Base-by-base conservation (phyloP, 2,329 filamentous ascomycete species). In the Ilyonectria destructans region DNA sequence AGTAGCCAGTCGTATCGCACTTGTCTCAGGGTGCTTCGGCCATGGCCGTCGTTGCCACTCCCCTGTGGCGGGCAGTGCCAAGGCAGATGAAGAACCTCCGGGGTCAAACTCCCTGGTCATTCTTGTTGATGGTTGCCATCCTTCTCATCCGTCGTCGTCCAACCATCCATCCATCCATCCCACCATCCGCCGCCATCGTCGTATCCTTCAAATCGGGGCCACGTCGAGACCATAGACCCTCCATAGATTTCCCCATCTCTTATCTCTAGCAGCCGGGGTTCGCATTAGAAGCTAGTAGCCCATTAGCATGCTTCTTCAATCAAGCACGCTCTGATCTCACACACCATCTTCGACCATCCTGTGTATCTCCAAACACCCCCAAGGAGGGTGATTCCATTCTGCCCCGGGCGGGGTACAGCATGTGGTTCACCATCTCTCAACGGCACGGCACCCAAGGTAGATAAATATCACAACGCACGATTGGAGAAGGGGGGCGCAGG, bases 161-260 rank as follows among this genome's bases (percentile, higher is more conserved):
- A 46, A 29, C 21, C 33, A 56, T 17, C 13, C n/a, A 61, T 29
- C 35, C 26, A 37, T 15, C 19, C 12, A 55, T 21, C 49, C 37
- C 33, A 8, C 59, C 59, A 56, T 40, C 19, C 40, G 26, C 52
- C 60, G 60, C 56, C 54, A 57, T 63, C 21, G 60, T 63, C 21
- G 29, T 31, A 51, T 33, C 48, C 55, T 37, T 45, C 23, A 63
- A 21, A 40, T 49, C 55, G 37, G 9, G 40, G 45, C n/a, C 17
- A 29, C 48, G 45, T 21, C 52, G 29, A 58, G 45, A 29, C 37
- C n/a, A 23, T 21, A n/a, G 9, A 12, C 31, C 48, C 17, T 12
- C 26, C 13, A 19, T 51, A 4, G 17, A 37, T 46, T 13, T 31
- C 58, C 58, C 13, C 45, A 46, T 12, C 45, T 54, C 31, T 21